A percentile compares a stretch with the other conserved stretches of the same genome.
Evolutionary conservation across 163 green algal genomes (phyloP).

Genomic region (Picocystis sp.): DNA sequence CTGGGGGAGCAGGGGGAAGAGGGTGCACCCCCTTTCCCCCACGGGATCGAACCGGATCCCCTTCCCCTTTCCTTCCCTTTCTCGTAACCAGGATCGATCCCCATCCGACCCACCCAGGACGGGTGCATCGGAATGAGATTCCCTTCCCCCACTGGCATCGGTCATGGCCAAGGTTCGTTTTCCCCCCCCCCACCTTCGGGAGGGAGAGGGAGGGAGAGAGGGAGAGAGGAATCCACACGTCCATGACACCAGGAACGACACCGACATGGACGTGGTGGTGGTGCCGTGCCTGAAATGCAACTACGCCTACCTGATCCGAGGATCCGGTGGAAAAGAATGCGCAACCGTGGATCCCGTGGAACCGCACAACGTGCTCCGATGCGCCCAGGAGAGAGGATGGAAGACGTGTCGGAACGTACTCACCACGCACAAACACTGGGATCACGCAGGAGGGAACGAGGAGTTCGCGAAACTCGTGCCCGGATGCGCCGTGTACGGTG

Average conservation of each 20-base stretch:
- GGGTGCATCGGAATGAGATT: too few species aligned
- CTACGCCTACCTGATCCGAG: constrained; percentile 16
- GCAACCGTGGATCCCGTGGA: constrained; percentile 17
- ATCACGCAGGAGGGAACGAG: constrained; percentile 16
- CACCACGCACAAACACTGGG: constrained; percentile 20
- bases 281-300: constrained; percentile 16
- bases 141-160: too few species aligned
- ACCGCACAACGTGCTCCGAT: constrained; percentile 10
- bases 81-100: too few species aligned
- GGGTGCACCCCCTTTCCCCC: too few species aligned
- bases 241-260: not conserved
- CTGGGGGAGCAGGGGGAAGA: too few species aligned
- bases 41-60: too few species aligned
- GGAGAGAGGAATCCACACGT: too few species aligned
- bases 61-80: too few species aligned
- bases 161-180: too few species aligned
- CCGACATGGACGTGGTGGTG: constrained; percentile 12
- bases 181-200: too few species aligned
- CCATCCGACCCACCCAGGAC: too few species aligned
- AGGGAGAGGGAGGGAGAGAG: too few species aligned
- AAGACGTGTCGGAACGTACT: constrained; percentile 14
- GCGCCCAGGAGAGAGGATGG: constrained; percentile 4
- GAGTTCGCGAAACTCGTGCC: constrained; percentile 6
- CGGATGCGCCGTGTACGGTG: constrained; percentile 7
- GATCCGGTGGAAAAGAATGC: constrained; percentile 6